phyloP scores from a whole-genome alignment of 2,329 filamentous ascomycete genomes.

The Scopulariopsis brevicaulis region DNA sequence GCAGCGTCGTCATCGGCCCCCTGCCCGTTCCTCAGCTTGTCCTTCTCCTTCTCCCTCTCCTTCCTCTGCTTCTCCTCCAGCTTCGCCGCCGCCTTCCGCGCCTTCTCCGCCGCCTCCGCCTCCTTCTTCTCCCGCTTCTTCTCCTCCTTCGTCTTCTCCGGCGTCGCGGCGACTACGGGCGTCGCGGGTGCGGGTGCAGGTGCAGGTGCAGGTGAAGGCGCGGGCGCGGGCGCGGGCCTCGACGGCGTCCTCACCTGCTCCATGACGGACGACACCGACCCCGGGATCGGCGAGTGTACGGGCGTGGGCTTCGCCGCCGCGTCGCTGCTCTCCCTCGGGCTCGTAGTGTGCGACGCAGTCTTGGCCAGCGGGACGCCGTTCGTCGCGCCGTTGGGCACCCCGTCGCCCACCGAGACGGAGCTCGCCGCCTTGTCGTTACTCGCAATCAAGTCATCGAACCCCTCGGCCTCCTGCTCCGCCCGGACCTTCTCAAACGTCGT shows the following conservation, averaged over 20 bases:
- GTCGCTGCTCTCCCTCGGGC: constrained; percentile 32
- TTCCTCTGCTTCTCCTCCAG: constrained; percentile 37
- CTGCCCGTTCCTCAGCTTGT: constrained; percentile 23
- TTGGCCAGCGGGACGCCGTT: background rate
- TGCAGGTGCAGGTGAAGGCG: too few species aligned
- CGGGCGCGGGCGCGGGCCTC: background rate
- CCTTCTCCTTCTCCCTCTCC: constrained; percentile 44
- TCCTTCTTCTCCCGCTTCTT: constrained; percentile 62
- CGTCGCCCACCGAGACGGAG: constrained; percentile 36
- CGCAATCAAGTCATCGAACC: constrained; percentile 48
- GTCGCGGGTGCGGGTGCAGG: constrained; percentile 9
- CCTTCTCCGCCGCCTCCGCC: constrained; percentile 42
- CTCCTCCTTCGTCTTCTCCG: constrained; percentile 41
- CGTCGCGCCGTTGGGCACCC: constrained; percentile 27
- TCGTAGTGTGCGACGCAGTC: background rate
- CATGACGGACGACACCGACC: constrained; percentile 7
- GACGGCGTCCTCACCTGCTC: constrained; percentile 7
- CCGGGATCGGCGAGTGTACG: constrained; percentile 41
- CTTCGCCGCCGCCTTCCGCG: constrained; percentile 39
- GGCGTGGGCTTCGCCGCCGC: constrained; percentile 51
- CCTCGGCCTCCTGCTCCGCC: constrained; percentile 76
- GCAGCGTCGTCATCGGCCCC: constrained; percentile 4
- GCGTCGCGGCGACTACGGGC: constrained; percentile 1
- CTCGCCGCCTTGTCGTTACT: constrained; percentile 45
- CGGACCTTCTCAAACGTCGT: constrained; percentile 57